These are phyloP conservation scores for Chytridium lagenaria DNA, from an alignment of 371 early-diverging fungal species.

Conservation along the genomic window DNA sequence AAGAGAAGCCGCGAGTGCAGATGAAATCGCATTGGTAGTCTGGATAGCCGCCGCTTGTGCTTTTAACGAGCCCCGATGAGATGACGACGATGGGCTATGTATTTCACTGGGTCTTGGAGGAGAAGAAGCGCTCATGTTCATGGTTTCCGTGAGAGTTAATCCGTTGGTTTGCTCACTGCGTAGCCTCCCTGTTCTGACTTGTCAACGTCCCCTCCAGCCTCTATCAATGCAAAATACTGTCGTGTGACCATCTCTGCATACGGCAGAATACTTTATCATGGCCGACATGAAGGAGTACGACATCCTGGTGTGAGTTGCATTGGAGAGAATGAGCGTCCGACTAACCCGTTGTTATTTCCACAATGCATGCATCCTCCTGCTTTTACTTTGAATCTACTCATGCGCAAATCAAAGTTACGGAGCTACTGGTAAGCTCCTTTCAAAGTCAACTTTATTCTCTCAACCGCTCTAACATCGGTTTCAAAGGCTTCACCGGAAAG, in stretches of 20 bases:
- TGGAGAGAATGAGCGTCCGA: background rate
- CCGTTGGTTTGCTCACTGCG: too few relatives aligned
- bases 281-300: slow-evolving; percentile 12
- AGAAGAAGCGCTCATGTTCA: too few relatives aligned
- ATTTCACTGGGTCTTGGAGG: too few relatives aligned
- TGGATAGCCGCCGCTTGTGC: background rate
- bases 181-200: too few relatives aligned
- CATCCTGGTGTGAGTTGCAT: background rate
- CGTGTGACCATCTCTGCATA: too few relatives aligned
- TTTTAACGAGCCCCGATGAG: background rate
- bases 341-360: background rate
- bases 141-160: too few relatives aligned
- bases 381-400: too few relatives aligned
- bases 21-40: background rate
- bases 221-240: too few relatives aligned
- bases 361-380: background rate
- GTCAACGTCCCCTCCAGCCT: too few relatives aligned
- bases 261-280: too few relatives aligned
- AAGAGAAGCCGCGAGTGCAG: slow-evolving; percentile 25
- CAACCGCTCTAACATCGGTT: background rate
- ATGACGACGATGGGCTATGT: background rate
- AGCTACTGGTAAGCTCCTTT: background rate
- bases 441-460: background rate
- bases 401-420: too few relatives aligned
- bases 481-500: slow-evolving; percentile 77